Evolutionary conservation across 306 rosid genomes (phyloP).

Genomic region (Albizia julibrissin): DNA sequence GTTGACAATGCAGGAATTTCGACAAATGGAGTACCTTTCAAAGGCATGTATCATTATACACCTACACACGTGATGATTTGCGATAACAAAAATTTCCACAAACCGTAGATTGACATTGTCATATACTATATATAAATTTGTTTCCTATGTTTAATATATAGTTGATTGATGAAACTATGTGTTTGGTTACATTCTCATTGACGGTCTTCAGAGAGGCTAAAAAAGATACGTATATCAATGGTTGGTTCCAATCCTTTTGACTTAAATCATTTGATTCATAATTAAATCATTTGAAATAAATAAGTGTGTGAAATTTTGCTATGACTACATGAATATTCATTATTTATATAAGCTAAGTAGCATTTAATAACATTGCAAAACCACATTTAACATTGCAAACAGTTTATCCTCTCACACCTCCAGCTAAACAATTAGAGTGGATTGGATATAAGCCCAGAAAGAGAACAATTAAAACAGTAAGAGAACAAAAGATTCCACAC

Average conservation of each 20-base stretch:
- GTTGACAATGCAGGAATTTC: not conserved
- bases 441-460: too few species aligned
- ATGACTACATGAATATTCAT: too few species aligned
- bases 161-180: conserved; percentile 81
- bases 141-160: not conserved
- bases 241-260: conserved; percentile 29
- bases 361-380: too few species aligned
- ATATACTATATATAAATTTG: not conserved
- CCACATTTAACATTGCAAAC: too few species aligned
- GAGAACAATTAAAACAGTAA: too few species aligned
- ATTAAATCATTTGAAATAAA: too few species aligned
- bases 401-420: too few species aligned
- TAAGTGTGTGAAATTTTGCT: too few species aligned
- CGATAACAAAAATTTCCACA: not conserved
- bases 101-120: not conserved
- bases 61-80: too few species aligned
- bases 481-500: too few species aligned
- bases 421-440: too few species aligned
- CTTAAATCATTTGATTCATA: not conserved
- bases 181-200: conserved; percentile 64
- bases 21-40: not conserved
- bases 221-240: conserved; percentile 47
- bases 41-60: not conserved
- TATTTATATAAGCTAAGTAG: too few species aligned
- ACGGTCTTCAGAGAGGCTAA: conserved; percentile 61